A percentile compares a stretch with the other conserved stretches of the same genome.
phyloP scores from a whole-genome alignment of 768 basidiomycete species.

The Mycena vitilis region DNA sequence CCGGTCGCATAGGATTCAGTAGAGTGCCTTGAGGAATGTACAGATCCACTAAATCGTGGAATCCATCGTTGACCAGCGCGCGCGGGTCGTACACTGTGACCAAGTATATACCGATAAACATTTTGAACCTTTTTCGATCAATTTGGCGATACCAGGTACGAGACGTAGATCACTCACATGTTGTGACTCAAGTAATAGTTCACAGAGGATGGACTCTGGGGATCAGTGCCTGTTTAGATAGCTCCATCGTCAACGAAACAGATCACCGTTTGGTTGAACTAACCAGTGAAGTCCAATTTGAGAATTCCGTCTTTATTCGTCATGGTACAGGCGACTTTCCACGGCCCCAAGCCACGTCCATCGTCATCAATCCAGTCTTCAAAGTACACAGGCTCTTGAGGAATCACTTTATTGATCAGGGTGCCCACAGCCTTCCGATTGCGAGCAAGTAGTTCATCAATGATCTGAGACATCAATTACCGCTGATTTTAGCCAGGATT shows the following conservation, averaged over 20 bases:
- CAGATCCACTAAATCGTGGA: constrained; percentile 30
- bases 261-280: background rate
- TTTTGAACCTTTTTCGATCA: constrained; percentile 28
- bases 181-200: constrained; percentile 36
- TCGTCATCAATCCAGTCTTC: constrained; percentile 39
- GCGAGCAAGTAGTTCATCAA: constrained; percentile 33
- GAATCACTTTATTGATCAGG: constrained; percentile 34
- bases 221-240: constrained; percentile 31
- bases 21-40: constrained; percentile 36
- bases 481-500: too few relatives aligned
- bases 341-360: constrained; percentile 34
- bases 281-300: constrained; percentile 22
- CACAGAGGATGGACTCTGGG: constrained; percentile 33
- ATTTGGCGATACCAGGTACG: too few relatives aligned
- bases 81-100: constrained; percentile 35
- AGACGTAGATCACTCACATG: constrained; percentile 11
- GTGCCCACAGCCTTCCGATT: constrained; percentile 33
- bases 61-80: constrained; percentile 35
- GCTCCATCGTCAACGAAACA: background rate
- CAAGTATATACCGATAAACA: constrained; percentile 35
- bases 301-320: constrained; percentile 27
- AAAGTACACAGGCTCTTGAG: constrained; percentile 32
- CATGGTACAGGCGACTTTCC: constrained; percentile 35
- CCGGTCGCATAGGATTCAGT: constrained; percentile 36
- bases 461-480: background rate